A percentile compares a stretch with the other conserved stretches of the same genome.
Conservation (phyloP, 1,284 basidiomycete species). For the Pseudozyma sp. region DNA sequence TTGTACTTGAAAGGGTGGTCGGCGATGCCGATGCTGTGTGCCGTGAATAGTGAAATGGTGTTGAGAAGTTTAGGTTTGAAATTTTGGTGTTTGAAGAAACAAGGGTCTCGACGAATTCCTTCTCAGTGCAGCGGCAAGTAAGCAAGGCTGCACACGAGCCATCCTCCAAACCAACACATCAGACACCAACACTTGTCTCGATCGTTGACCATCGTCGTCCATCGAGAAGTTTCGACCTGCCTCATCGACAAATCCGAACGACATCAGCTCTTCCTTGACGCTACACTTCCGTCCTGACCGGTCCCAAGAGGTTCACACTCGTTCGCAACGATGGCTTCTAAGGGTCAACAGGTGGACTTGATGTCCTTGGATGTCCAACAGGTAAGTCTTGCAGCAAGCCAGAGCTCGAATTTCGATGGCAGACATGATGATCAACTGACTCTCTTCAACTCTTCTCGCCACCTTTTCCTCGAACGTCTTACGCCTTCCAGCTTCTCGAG, state of each 20-base stretch:
- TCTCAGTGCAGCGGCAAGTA: no score
- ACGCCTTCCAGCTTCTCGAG: slow-evolving; percentile 54
- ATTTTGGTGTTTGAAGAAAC: no score
- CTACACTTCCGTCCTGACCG: background rate
- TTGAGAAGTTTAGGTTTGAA: background rate
- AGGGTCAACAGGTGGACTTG: slow-evolving; percentile 57
- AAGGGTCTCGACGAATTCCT: no score
- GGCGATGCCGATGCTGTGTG: no score
- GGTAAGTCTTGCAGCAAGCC: slow-evolving; percentile 25
- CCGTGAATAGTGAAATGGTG: background rate
- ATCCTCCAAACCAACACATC: background rate
- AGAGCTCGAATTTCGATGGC: background rate
- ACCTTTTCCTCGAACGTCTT: no score
- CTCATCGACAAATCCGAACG: no score
- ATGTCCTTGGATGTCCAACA: slow-evolving; percentile 56
- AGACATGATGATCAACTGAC: background rate
- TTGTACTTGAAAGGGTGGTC: no score
- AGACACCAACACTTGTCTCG: no score
- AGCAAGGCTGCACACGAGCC: no score
- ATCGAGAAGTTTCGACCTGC: no score
- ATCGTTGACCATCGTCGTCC: no score
- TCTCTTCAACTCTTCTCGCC: background rate
- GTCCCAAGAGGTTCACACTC: background rate
- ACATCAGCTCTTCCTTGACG: no score
- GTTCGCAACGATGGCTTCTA: slow-evolving; percentile 35